A percentile compares a stretch with the other conserved stretches of the same genome.
Evolutionary conservation across 192 early-diverging fungal species (phyloP).

Genomic region (Podila clonocystis): DNA sequence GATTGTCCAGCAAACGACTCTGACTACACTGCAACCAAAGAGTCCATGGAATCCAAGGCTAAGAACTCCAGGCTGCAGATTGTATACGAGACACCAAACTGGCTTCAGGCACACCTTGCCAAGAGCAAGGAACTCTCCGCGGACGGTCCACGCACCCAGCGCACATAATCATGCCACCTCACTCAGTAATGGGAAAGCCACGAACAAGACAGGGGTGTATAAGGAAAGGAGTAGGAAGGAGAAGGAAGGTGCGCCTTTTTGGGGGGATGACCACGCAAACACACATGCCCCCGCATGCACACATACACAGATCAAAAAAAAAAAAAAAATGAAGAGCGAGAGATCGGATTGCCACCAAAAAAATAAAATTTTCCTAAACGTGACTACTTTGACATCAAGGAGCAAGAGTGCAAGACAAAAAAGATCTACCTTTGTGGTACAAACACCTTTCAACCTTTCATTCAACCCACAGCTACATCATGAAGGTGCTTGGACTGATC

Average conservation of each 20-base stretch:
- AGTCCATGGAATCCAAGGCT: neutral
- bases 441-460: no score
- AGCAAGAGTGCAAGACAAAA: neutral
- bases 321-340: no score
- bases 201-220: no score
- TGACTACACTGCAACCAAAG: neutral
- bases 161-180: neutral
- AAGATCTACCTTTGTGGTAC: no score
- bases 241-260: no score
- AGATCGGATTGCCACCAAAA: no score
- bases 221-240: no score
- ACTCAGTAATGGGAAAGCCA: no score
- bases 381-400: neutral
- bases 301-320: no score
- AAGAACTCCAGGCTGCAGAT: neutral
- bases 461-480: neutral
- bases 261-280: no score
- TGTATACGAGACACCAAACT: neutral
- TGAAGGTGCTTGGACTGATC: conserved; percentile 44
- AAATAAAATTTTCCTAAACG: no score
- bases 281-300: no score
- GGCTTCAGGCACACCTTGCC: neutral
- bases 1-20: neutral
- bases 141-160: neutral
- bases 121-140: neutral